A percentile compares a stretch with the other conserved stretches of the same genome.
Evolutionary conservation across 441 rosid genomes (phyloP).

Genomic region (Syzygium syzygioides): DNA sequence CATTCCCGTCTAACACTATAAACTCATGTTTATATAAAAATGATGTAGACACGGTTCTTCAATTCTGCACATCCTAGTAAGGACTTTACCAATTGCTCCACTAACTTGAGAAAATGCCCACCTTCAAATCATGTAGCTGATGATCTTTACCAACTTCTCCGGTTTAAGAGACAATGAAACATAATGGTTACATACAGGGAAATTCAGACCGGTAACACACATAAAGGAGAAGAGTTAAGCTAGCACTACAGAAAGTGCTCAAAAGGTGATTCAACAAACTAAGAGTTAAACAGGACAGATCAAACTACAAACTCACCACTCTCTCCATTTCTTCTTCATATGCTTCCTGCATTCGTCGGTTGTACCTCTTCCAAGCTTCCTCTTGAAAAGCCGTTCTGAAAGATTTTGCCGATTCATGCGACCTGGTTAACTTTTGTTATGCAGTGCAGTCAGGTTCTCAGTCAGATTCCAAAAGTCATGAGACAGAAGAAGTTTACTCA

Average conservation of each 20-base stretch:
- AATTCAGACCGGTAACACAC: background rate
- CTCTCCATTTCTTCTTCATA: slow-evolving; percentile 96
- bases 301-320: slow-evolving; percentile 56
- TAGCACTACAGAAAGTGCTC: background rate
- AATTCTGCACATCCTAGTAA: background rate
- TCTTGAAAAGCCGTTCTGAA: slow-evolving; percentile 74
- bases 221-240: background rate
- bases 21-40: no score
- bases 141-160: background rate
- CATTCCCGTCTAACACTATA: background rate
- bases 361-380: slow-evolving; percentile 83
- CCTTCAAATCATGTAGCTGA: background rate
- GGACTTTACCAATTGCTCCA: background rate
- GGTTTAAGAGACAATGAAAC: background rate
- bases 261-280: background rate
- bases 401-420: slow-evolving; percentile 57
- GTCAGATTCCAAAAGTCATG: background rate
- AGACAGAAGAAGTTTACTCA: background rate
- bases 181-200: background rate
- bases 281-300: background rate
- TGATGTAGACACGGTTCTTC: background rate
- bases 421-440: slow-evolving; percentile 45
- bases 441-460: slow-evolving; percentile 2
- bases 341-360: slow-evolving; percentile 89
- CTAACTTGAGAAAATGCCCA: background rate